phyloP scores from a whole-genome alignment of 2,329 filamentous ascomycete species.

The Fusarium sulawesiense region DNA sequence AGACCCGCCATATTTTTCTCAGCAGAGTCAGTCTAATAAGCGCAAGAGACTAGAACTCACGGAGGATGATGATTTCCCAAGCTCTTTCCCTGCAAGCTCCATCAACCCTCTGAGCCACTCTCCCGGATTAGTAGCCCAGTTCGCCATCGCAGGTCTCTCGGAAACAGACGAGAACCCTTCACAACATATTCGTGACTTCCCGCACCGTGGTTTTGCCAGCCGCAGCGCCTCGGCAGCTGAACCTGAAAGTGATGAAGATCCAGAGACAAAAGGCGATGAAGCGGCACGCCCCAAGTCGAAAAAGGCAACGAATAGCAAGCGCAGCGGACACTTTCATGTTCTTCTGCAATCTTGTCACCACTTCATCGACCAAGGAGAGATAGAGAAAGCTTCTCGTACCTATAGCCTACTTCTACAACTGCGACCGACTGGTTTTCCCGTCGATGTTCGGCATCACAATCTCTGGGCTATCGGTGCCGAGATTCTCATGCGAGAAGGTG shows the following conservation, averaged over 20 bases:
- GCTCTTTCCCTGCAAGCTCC: slow-evolving; percentile 47
- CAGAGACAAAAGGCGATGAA: slow-evolving; percentile 27
- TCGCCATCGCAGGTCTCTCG: slow-evolving; percentile 64
- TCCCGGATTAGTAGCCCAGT: slow-evolving; percentile 63
- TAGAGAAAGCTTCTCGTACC: slow-evolving; percentile 76
- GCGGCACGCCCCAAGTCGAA: slow-evolving; percentile 26
- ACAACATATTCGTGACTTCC: slow-evolving; percentile 58
- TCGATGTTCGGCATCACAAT: slow-evolving; percentile 76
- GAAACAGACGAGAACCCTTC: slow-evolving; percentile 59
- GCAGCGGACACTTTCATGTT: slow-evolving; percentile 68
- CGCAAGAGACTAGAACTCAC: slow-evolving; percentile 33
- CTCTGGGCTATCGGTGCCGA: slow-evolving; percentile 90
- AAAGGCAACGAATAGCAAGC: slow-evolving; percentile 20
- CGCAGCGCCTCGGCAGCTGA: slow-evolving; percentile 19
- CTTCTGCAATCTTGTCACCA: slow-evolving; percentile 78
- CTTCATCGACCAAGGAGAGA: slow-evolving; percentile 77
- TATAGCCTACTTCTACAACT: slow-evolving; percentile 79
- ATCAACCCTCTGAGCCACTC: slow-evolving; percentile 69
- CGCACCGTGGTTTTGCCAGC: slow-evolving; percentile 57
- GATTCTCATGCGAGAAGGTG: slow-evolving; percentile 75
- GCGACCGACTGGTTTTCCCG: slow-evolving; percentile 50
- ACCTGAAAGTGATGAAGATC: slow-evolving; percentile 35
- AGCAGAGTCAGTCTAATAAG: slow-evolving; percentile 30
- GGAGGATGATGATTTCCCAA: slow-evolving; percentile 10
- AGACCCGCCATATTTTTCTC: slow-evolving; percentile 39